These are phyloP conservation scores for Telfairia occidentalis DNA, from an alignment of 331 rosid species.

Conservation along the genomic window DNA sequence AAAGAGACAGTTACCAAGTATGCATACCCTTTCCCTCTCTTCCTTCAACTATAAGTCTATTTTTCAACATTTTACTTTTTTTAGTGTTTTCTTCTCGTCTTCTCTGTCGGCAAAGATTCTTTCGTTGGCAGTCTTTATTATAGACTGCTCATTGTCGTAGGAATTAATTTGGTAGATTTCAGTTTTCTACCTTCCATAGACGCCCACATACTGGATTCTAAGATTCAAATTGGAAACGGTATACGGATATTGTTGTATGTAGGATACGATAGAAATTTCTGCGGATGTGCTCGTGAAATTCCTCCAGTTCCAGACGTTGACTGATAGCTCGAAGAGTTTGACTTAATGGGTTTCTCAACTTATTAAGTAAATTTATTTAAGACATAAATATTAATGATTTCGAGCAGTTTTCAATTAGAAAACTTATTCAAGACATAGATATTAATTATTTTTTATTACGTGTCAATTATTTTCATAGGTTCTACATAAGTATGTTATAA, in stretches of 20 bases:
- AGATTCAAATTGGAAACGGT: not conserved
- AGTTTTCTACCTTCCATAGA: not conserved
- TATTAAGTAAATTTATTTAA: too few relatives aligned
- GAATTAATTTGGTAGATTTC: not conserved
- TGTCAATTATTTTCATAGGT: too few relatives aligned
- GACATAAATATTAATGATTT: too few relatives aligned
- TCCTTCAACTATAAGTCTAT: not conserved
- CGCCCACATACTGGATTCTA: not conserved
- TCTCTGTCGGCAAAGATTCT: not conserved
- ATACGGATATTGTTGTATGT: not conserved
- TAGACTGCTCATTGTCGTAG: not conserved
- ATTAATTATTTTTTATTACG: too few relatives aligned
- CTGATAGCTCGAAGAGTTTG: not conserved
- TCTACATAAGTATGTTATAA: too few relatives aligned
- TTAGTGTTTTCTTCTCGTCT: not conserved
- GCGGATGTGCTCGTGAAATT: not conserved
- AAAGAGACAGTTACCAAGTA: conserved; percentile 92
- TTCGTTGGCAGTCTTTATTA: not conserved
- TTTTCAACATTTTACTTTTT: not conserved
- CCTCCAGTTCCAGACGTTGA: not conserved
- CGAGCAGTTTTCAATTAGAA: too few relatives aligned
- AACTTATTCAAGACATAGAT: too few relatives aligned
- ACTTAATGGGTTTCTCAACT: not conserved
- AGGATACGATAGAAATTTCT: not conserved
- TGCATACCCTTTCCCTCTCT: not conserved